Evolutionary conservation across 257 asterid species (phyloP).

Genomic region (Schizonepeta tenuifolia): DNA sequence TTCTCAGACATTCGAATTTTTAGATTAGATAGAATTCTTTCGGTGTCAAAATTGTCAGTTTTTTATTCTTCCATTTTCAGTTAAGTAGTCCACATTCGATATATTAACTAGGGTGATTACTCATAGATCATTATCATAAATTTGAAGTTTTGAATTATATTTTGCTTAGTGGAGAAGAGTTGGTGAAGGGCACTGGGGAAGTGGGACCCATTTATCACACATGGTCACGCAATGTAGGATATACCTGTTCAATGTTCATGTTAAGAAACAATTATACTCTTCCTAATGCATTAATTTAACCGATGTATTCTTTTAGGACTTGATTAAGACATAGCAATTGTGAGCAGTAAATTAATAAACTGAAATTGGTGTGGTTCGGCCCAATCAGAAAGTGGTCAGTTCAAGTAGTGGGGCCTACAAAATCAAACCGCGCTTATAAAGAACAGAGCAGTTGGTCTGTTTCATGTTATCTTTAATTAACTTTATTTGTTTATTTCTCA

Average conservation of each 20-base stretch:
- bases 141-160: not conserved
- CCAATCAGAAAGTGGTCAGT: constrained; percentile 21
- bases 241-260: not conserved
- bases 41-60: no score
- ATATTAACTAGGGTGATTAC: not conserved
- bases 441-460: constrained; percentile 22
- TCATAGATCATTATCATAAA: not conserved
- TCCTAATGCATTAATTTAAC: not conserved
- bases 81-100: no score
- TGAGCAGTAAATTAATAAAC: not conserved
- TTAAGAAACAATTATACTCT: constrained; percentile 1
- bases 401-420: constrained; percentile 23
- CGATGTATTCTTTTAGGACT: not conserved
- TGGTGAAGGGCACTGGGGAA: not conserved
- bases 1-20: no score
- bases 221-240: not conserved
- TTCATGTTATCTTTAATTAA: constrained; percentile 25
- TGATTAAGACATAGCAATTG: not conserved
- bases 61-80: no score
- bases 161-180: constrained; percentile 19
- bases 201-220: not conserved
- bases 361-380: not conserved
- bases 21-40: no score
- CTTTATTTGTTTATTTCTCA: not conserved
- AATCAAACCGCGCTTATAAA: constrained; percentile 34